These are phyloP conservation scores for Rubus parviflorus DNA, from an alignment of 306 rosid genomes.

Conservation along the genomic window DNA sequence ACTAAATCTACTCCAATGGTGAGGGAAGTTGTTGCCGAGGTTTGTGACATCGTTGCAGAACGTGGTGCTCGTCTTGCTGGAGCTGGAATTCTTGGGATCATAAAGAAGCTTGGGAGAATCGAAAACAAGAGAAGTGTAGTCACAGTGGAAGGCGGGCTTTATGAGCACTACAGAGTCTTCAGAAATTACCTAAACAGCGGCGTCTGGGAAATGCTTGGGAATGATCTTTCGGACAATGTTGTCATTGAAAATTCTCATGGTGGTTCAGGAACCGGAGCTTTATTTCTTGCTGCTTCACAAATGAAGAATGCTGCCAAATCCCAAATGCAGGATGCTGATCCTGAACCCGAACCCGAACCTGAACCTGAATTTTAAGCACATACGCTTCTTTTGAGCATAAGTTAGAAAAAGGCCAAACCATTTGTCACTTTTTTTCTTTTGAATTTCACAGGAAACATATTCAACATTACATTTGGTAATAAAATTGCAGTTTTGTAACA, in stretches of 20 bases:
- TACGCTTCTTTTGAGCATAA: neutral
- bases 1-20: constrained; percentile 33
- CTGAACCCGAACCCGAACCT: neutral
- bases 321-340: constrained; percentile 18
- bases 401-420: neutral
- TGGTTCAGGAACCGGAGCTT: constrained; percentile 65
- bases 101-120: constrained; percentile 60
- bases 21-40: constrained; percentile 65
- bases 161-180: constrained; percentile 64
- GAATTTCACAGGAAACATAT: neutral
- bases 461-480: neutral
- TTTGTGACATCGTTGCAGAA: constrained; percentile 69
- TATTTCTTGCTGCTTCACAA: constrained; percentile 65
- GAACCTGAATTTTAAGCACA: neutral
- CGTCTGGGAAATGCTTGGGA: constrained; percentile 81
- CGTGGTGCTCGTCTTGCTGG: constrained; percentile 63
- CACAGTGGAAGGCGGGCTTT: constrained; percentile 66
- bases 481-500: constrained; percentile 2
- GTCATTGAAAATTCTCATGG: constrained; percentile 64
- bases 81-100: constrained; percentile 68
- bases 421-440: neutral
- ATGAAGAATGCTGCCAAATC: neutral
- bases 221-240: constrained; percentile 60
- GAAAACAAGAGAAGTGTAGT: constrained; percentile 55
- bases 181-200: constrained; percentile 66